Conservation (phyloP, 2,329 filamentous ascomycete species). For the Xenosphaeropsis pyriputrescens region DNA sequence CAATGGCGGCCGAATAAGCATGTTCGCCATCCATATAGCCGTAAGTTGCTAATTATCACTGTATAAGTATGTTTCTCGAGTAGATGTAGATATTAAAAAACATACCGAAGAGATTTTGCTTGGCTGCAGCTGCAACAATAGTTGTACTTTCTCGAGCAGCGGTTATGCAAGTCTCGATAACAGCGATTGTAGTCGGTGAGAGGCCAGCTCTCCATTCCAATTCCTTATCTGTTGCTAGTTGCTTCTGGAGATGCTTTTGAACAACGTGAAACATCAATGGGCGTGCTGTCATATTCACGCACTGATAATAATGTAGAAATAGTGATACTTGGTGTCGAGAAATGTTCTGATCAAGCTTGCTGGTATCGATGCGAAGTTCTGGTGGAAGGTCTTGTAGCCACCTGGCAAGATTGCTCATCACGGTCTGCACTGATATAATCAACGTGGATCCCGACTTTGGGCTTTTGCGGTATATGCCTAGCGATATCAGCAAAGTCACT, state of each 20-base stretch:
- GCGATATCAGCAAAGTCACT: constrained; percentile 4
- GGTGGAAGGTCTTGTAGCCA: constrained; percentile 34
- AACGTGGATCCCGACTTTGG: constrained; percentile 29
- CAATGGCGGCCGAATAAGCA: constrained; percentile 35
- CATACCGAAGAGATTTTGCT: constrained; percentile 33
- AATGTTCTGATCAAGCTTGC: constrained; percentile 22
- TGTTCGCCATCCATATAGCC: constrained; percentile 43
- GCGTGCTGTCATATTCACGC: constrained; percentile 39
- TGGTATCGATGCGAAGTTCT: constrained; percentile 31
- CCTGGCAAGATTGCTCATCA: constrained; percentile 30
- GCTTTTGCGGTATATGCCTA: constrained; percentile 31
- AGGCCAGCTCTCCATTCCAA: constrained; percentile 31
- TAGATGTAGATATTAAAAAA: neutral
- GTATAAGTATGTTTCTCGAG: neutral
- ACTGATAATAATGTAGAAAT: constrained; percentile 39
- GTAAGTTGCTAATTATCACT: constrained; percentile 27
- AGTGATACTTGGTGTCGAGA: constrained; percentile 34
- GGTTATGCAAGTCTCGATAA: constrained; percentile 36
- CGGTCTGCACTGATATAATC: constrained; percentile 32
- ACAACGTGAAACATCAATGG: constrained; percentile 38
- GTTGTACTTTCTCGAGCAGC: constrained; percentile 32
- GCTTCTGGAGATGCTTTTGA: constrained; percentile 26
- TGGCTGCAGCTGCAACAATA: constrained; percentile 31
- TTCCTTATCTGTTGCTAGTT: constrained; percentile 18
- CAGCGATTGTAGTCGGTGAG: constrained; percentile 28